Conservation (phyloP, 2,329 filamentous ascomycete genomes). For the Xenosphaeropsis pyriputrescens region DNA sequence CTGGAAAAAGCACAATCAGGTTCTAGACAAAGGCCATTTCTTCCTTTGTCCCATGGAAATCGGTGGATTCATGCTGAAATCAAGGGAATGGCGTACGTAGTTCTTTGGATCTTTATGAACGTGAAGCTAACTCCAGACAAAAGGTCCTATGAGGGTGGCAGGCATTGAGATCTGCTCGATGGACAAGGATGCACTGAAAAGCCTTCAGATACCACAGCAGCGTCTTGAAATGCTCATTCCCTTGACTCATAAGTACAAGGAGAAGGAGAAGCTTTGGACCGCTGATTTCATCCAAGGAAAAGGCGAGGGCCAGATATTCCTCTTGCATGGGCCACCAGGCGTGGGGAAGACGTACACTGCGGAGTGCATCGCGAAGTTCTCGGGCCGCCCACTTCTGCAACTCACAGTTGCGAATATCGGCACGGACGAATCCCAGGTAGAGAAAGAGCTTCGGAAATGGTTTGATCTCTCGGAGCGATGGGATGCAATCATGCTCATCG, state of each 20-base stretch:
- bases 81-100: neutral
- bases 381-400: constrained; percentile 28
- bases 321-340: constrained; percentile 5
- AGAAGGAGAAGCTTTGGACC: neutral
- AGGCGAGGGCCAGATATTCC: constrained; percentile 6
- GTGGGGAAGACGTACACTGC: constrained; percentile 11
- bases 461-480: constrained; percentile 33
- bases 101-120: too few relatives aligned
- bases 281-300: constrained; percentile 5
- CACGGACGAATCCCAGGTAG: constrained; percentile 25
- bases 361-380: constrained; percentile 26
- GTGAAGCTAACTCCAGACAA: too few relatives aligned
- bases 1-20: too few relatives aligned
- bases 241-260: neutral
- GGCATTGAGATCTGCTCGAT: too few relatives aligned
- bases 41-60: too few relatives aligned
- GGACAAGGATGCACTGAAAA: neutral
- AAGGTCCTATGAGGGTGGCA: too few relatives aligned
- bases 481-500: constrained; percentile 34
- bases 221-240: neutral
- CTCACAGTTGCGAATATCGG: constrained; percentile 19
- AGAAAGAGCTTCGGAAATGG: constrained; percentile 28
- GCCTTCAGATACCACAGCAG: neutral
- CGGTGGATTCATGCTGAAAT: neutral
- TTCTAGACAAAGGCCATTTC: too few relatives aligned